Percentiles rank a stretch among this genome's conserved stretches.
phyloP scores from a whole-genome alignment of 257 asterid genomes.

The Solanum arcanum region DNA sequence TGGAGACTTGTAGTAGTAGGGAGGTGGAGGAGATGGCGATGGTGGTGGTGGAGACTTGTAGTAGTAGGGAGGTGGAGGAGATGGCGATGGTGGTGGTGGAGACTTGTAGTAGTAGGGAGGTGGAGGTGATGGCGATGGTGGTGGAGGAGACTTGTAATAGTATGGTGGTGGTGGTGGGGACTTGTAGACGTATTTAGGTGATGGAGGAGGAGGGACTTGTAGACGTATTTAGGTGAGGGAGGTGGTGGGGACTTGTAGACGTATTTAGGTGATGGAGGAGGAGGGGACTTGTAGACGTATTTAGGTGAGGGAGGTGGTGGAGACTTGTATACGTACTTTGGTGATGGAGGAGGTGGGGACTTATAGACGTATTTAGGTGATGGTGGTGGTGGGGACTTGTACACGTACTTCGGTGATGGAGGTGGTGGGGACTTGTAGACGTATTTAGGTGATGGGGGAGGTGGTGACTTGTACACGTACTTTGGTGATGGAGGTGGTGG shows the following conservation, averaged over 20 bases:
- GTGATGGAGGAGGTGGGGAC: conserved; percentile 10
- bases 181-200: conserved; percentile 4
- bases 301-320: accelerated
- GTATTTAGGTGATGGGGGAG: conserved; percentile 20
- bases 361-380: background rate
- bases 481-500: conserved; percentile 17
- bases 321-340: background rate
- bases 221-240: background rate
- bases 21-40: background rate
- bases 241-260: conserved; percentile 22
- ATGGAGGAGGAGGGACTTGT: conserved; percentile 13
- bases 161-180: conserved; percentile 19
- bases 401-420: background rate
- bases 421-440: conserved; percentile 11
- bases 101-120: background rate
- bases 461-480: background rate
- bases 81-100: background rate
- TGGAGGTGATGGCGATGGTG: conserved; percentile 11
- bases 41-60: background rate
- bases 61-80: background rate
- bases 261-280: background rate
- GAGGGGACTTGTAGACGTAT: too few relatives aligned
- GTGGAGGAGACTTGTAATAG: background rate
- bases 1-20: background rate
- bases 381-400: conserved; percentile 9